Base-by-base conservation (phyloP, 2,329 filamentous ascomycete species). In the Cercospora sp. region DNA sequence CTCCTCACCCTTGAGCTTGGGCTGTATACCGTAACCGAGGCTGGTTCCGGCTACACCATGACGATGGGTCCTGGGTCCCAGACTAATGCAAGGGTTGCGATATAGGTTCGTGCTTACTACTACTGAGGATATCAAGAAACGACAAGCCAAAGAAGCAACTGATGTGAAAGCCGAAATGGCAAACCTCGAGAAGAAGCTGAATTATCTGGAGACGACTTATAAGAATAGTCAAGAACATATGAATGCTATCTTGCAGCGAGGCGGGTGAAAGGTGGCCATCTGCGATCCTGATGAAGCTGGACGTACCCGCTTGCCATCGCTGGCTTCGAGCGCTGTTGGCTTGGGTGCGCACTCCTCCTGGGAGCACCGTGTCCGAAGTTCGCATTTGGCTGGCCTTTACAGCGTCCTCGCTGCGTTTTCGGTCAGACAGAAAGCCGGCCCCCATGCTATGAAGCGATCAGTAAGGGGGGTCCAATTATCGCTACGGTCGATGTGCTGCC, bases 191-290 rank as follows among this genome's bases (percentile, higher is more conserved):
- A 97, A 98, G 86, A 93, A 92, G 80, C 84, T 97, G 75, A 88
- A 94, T 74, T 98, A 97, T 78, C 85, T 98, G 55, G 94, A 98
- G 83, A 97, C 93, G 67, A 98, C 95, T 60, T 91, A 93, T 78
- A 93, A 96, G 83, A 99, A 98, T 77, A 97, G 93, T 80, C 89
- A 91, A 74, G 89, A 94, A 73, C 93, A 97, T 77, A 90, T 98
- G 73, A 91, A 97, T 78, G 91, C 93, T 80, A 94, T 98, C 78
- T 86, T 98, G 76, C 87, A 87, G 73, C 74, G 75, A 20, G 76
- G 74, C 10, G 76, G 75, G 5, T 76, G 75, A 77, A 40, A 23
- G 4, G 3, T 42, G 6, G 13, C 26, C 3, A 3, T 53, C 18
- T 28, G 26, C 16, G 31, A 36, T 13, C 12, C 10, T 3, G 31